Base-by-base conservation (phyloP, 192 early-diverging fungal species). In the Linnemannia schmuckeri region DNA sequence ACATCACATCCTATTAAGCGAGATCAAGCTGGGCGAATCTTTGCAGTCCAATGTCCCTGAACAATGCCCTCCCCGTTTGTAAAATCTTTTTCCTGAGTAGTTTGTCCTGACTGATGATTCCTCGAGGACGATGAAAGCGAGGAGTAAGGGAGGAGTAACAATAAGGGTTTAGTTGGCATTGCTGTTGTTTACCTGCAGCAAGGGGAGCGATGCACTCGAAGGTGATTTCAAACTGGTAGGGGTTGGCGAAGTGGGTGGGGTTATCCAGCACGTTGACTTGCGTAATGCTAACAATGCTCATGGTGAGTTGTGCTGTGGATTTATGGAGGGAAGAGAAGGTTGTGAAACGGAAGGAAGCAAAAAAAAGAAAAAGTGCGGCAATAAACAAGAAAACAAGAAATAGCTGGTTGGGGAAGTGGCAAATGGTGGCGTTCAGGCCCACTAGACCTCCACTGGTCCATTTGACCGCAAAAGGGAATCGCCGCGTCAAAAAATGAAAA, bases 211-310 rank as follows among this genome's bases (percentile, higher is more conserved):
- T 93, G 89, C 98, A 97, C 85, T 99, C 98, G 88, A 99, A 98
- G 12, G 97, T 99, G 68, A 99, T 98, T 89, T 99, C 97, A 82
- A 99, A 96, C 81, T 94, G 90, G 89, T 97, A 98, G 18, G 94
- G 93, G 70, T 92, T 93, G 76, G 93, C 89, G 85, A 98, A 99
- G 63, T 90, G 85, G 75, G 96, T 91, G 70, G 97, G 96, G 76
- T 98, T 98, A 85, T 98, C 93, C 57, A 95, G 88, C 80, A 99
- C 94, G 91, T 96, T 88, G 82, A 97, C 93, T 86, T 97, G 92
- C 22, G 94, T 93, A 77, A 97, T 94, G 88, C 92, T 94, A 68
- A 97, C 95, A 72, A 97, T 88, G 77, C 94, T 93, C 96, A 97
- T 97, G 84, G 55, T 78, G 77, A 27, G 35, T 17, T 75, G 20